phyloP scores from a whole-genome alignment of 805 yeast species.

The Dipodascopsis tothii region DNA sequence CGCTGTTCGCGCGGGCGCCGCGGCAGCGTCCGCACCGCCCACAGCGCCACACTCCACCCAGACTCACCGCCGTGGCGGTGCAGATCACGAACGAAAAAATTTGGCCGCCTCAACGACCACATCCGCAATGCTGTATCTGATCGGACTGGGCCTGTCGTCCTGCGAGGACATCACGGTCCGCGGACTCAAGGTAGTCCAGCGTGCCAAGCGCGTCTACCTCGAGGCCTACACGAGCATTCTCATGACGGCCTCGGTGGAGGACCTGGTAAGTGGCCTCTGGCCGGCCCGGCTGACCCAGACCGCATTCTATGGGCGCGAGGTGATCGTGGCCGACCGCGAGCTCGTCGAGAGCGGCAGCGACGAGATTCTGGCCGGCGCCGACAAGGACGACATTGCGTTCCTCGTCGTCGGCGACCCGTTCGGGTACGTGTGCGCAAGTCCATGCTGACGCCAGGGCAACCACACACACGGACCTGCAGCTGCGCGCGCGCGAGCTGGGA shows the following conservation, averaged over 20 bases:
- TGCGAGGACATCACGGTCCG: slow-evolving; percentile 89
- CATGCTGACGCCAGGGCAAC: slow-evolving; percentile 49
- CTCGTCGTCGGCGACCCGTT: slow-evolving; percentile 96
- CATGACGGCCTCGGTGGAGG: slow-evolving; percentile 78
- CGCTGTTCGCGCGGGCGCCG: no score
- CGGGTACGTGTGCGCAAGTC: slow-evolving; percentile 39
- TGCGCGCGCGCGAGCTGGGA: slow-evolving; percentile 79
- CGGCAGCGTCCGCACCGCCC: no score
- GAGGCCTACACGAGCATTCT: slow-evolving; percentile 93
- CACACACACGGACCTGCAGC: slow-evolving; percentile 88
- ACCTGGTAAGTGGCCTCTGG: slow-evolving; percentile 33
- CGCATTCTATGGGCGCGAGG: slow-evolving; percentile 74
- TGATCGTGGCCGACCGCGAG: slow-evolving; percentile 88
- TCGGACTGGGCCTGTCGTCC: slow-evolving; percentile 87
- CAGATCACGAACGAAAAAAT: no score
- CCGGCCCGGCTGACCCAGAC: slow-evolving; percentile 34
- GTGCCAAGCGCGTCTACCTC: slow-evolving; percentile 82
- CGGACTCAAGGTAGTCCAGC: slow-evolving; percentile 76
- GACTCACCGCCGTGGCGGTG: no score
- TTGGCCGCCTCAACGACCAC: no score
- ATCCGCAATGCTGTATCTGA: slow-evolving; percentile 84
- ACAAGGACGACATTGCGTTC: slow-evolving; percentile 79
- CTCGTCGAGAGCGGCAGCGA: slow-evolving; percentile 87
- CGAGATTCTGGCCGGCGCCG: slow-evolving; percentile 66
- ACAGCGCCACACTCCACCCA: no score